These are phyloP conservation scores for Phytopythium helicoides DNA, from an alignment of 352 stramenopile genomes.

Conservation along the genomic window DNA sequence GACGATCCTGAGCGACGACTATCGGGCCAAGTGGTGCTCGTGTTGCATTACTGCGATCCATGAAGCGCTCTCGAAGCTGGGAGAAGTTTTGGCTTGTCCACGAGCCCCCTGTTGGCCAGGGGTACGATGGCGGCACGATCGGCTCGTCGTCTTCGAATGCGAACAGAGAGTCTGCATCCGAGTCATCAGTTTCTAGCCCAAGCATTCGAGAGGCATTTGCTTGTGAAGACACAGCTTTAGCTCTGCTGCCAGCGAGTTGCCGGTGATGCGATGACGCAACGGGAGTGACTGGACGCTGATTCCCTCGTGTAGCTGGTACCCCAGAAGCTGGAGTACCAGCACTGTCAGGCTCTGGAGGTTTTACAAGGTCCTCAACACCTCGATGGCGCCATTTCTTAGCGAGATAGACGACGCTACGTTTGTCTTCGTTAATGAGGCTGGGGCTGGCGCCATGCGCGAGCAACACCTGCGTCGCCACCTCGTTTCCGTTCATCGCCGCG, in stretches of 20 bases:
- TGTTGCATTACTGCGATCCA: slow-evolving; percentile 6
- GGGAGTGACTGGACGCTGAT: slow-evolving; percentile 4
- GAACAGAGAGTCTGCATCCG: slow-evolving; percentile 49
- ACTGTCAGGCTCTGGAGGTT: slow-evolving; percentile 26
- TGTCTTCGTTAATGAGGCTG: slow-evolving; percentile 74
- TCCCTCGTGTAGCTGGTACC: slow-evolving; percentile 6
- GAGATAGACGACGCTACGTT: slow-evolving; percentile 68
- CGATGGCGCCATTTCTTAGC: slow-evolving; percentile 73
- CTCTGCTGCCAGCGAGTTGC: neutral
- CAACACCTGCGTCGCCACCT: slow-evolving; percentile 56
- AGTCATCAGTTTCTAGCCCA: slow-evolving; percentile 39
- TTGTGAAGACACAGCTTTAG: neutral
- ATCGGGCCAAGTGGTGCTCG: slow-evolving; percentile 25
- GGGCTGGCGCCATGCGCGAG: slow-evolving; percentile 55
- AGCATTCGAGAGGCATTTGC: neutral
- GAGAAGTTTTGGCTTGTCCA: slow-evolving; percentile 19
- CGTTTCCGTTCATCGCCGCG: slow-evolving; percentile 74
- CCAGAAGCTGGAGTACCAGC: no score
- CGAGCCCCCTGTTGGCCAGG: slow-evolving; percentile 25
- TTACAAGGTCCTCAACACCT: slow-evolving; percentile 53
- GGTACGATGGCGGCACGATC: slow-evolving; percentile 44
- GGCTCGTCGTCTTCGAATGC: slow-evolving; percentile 60
- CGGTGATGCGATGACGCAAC: neutral
- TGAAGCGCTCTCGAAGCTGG: slow-evolving; percentile 23
- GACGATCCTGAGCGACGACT: slow-evolving; percentile 21